These are phyloP conservation scores for Lasiodiplodia theobromae DNA, from an alignment of 2,329 filamentous ascomycete species.

Conservation along the genomic window DNA sequence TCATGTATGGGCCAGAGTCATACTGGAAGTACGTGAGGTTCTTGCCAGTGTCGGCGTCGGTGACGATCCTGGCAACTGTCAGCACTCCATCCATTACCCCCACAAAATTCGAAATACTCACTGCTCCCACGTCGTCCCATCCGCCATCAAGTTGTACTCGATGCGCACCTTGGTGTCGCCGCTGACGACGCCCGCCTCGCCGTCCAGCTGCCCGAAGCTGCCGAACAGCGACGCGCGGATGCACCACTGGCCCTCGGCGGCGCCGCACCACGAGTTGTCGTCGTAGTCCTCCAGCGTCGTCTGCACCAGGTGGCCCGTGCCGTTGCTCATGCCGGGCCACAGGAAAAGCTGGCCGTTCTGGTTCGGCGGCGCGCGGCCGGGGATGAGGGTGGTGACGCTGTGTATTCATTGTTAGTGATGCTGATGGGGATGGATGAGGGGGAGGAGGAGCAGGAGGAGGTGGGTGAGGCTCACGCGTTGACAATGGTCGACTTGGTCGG, in stretches of 20 bases:
- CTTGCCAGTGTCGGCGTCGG: slow-evolving; percentile 47
- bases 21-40: slow-evolving; percentile 45
- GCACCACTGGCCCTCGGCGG: slow-evolving; percentile 50
- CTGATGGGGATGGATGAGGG: too few relatives aligned
- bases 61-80: slow-evolving; percentile 39
- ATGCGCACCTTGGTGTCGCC: slow-evolving; percentile 44
- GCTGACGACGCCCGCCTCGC: slow-evolving; percentile 33
- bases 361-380: slow-evolving; percentile 46
- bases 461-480: slow-evolving; percentile 41
- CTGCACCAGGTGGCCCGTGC: slow-evolving; percentile 53
- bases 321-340: slow-evolving; percentile 56
- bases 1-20: slow-evolving; percentile 49
- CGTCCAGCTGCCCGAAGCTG: slow-evolving; percentile 51
- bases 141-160: slow-evolving; percentile 37
- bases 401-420: too few relatives aligned
- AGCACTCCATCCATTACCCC: background rate
- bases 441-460: too few relatives aligned
- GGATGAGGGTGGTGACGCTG: slow-evolving; percentile 50
- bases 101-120: too few relatives aligned
- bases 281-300: slow-evolving; percentile 53
- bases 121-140: slow-evolving; percentile 43
- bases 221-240: slow-evolving; percentile 51
- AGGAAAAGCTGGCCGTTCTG: slow-evolving; percentile 51
- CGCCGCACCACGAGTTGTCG: slow-evolving; percentile 52
- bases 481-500: slow-evolving; percentile 48